These are phyloP conservation scores for Turritis glabra DNA, from an alignment of 345 rosid species.

Conservation along the genomic window DNA sequence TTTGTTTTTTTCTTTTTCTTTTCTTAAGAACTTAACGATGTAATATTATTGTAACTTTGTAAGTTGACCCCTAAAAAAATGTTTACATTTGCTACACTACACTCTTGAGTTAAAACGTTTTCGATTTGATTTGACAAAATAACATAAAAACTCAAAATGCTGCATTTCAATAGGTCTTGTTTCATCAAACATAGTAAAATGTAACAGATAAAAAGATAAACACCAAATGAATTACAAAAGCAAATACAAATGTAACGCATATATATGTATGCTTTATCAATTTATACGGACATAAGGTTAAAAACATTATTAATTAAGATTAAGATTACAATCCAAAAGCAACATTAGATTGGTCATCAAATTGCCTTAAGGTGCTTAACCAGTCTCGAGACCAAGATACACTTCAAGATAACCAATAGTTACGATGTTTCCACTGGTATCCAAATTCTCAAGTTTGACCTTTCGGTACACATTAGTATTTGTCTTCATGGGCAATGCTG, in stretches of 20 bases:
- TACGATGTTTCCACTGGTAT: background rate
- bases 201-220: too few species aligned
- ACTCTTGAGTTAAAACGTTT: too few species aligned
- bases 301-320: too few species aligned
- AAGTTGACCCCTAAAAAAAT: slow-evolving; percentile 19
- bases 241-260: too few species aligned
- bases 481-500: background rate
- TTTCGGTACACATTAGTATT: background rate
- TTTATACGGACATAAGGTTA: too few species aligned
- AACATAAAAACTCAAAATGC: background rate
- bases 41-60: slow-evolving; percentile 29
- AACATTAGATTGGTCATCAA: background rate
- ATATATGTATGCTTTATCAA: too few species aligned
- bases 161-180: too few species aligned
- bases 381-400: slow-evolving; percentile 6
- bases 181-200: too few species aligned
- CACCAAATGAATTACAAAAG: too few species aligned
- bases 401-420: background rate
- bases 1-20: background rate
- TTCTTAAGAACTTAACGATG: background rate
- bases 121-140: background rate
- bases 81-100: slow-evolving; percentile 1
- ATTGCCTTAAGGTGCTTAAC: background rate
- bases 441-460: background rate
- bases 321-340: too few species aligned